phyloP scores from a whole-genome alignment of 192 early-diverging fungal genomes.

The Helicostylum pulchrum region DNA sequence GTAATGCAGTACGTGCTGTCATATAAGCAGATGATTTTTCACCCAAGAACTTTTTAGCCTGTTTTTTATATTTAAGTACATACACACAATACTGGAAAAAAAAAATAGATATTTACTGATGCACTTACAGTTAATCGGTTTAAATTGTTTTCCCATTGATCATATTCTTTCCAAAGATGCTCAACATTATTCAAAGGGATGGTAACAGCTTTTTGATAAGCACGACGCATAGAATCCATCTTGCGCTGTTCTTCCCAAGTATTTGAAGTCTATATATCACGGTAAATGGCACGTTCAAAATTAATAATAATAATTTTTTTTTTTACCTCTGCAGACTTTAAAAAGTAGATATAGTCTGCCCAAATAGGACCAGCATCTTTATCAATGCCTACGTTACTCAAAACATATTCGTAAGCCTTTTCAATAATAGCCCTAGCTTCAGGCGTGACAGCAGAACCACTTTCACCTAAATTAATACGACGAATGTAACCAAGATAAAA shows the following conservation, averaged over 20 bases:
- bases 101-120: background rate
- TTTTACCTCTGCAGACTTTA: constrained; percentile 60
- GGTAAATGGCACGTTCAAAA: background rate
- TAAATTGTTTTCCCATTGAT: constrained; percentile 83
- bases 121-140: constrained; percentile 72
- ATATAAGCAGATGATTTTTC: constrained; percentile 89
- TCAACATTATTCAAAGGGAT: constrained; percentile 88
- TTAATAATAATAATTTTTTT: background rate
- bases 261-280: constrained; percentile 38
- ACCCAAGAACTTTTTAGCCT: constrained; percentile 88
- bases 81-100: too few relatives aligned
- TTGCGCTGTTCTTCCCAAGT: constrained; percentile 91
- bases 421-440: constrained; percentile 68
- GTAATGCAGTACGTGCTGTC: constrained; percentile 84
- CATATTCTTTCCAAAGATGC: constrained; percentile 94
- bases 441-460: constrained; percentile 45
- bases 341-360: constrained; percentile 82
- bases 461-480: constrained; percentile 59
- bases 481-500: constrained; percentile 88
- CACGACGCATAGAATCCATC: constrained; percentile 77
- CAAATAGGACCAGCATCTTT: constrained; percentile 87
- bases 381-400: constrained; percentile 85
- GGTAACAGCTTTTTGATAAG: constrained; percentile 82
- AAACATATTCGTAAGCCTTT: constrained; percentile 86
- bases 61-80: background rate